Conservation (phyloP, 768 basidiomycete genomes). For the Daedaleopsis nitida region DNA sequence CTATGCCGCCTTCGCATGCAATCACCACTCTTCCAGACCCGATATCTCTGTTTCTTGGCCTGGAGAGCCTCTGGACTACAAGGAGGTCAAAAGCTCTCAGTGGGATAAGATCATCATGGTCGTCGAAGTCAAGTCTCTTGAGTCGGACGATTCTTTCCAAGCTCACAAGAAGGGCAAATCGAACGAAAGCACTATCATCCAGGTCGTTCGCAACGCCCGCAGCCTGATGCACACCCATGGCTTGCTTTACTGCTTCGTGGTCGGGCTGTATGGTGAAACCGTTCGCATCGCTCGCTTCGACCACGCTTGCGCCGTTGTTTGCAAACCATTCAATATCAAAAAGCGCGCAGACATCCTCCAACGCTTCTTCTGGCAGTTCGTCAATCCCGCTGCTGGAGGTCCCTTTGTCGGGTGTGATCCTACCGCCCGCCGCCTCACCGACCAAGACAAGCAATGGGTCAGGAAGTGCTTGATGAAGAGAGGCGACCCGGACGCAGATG, state of each 20-base stretch:
- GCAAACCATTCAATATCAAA: background rate
- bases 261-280: constrained; percentile 16
- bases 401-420: constrained; percentile 13
- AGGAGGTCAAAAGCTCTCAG: background rate
- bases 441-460: background rate
- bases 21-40: constrained; percentile 2
- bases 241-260: constrained; percentile 7
- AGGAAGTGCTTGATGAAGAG: background rate
- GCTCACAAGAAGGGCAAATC: background rate
- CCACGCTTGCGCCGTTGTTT: constrained; percentile 9
- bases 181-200: constrained; percentile 1
- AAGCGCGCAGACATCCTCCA: background rate
- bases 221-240: constrained; percentile 14
- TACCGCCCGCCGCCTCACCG: background rate
- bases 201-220: constrained; percentile 7
- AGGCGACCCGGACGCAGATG: background rate
- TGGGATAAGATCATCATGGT: background rate
- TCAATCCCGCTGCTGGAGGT: constrained; percentile 2
- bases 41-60: constrained; percentile 5
- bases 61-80: background rate
- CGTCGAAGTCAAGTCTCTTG: background rate
- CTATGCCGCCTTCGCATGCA: constrained; percentile 9
- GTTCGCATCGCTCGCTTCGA: constrained; percentile 17
- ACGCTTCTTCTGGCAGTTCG: constrained; percentile 17
- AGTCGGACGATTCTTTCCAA: background rate